A percentile compares a stretch with the other conserved stretches of the same genome.
These are phyloP conservation scores for Pilaira anomala DNA, from an alignment of 192 early-diverging fungal species.

Conservation along the genomic window DNA sequence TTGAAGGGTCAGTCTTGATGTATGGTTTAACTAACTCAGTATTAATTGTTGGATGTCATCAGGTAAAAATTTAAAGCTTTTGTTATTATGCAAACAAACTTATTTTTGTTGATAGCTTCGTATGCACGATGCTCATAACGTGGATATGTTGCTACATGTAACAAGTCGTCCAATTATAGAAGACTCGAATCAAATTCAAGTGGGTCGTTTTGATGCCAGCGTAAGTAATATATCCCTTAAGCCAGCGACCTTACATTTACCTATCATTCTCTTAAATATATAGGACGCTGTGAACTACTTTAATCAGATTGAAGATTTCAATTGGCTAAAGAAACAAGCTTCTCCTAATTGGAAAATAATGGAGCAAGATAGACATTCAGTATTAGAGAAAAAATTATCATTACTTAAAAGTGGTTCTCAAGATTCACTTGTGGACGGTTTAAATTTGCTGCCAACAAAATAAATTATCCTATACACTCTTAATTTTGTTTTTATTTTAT, in stretches of 20 bases:
- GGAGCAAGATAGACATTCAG: constrained; percentile 9
- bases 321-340: constrained; percentile 78
- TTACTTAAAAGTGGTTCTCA: no score
- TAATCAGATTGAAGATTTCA: constrained; percentile 82
- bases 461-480: no score
- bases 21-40: constrained; percentile 62
- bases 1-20: constrained; percentile 71
- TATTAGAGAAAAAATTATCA: background rate
- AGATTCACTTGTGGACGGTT: background rate
- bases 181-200: constrained; percentile 62
- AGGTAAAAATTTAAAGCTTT: constrained; percentile 59
- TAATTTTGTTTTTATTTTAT: no score
- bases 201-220: constrained; percentile 56
- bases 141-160: constrained; percentile 67
- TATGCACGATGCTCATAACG: constrained; percentile 68
- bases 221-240: constrained; percentile 1
- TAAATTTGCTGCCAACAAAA: background rate
- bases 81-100: no score
- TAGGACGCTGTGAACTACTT: constrained; percentile 36
- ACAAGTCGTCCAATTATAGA: constrained; percentile 87
- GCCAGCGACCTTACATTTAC: no score
- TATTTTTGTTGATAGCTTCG: constrained; percentile 55
- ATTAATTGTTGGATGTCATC: constrained; percentile 69
- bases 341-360: constrained; percentile 76
- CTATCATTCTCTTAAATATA: background rate